Evolutionary conservation across 139 green algal genomes (phyloP).

Genomic region (Eudorina sp.): DNA sequence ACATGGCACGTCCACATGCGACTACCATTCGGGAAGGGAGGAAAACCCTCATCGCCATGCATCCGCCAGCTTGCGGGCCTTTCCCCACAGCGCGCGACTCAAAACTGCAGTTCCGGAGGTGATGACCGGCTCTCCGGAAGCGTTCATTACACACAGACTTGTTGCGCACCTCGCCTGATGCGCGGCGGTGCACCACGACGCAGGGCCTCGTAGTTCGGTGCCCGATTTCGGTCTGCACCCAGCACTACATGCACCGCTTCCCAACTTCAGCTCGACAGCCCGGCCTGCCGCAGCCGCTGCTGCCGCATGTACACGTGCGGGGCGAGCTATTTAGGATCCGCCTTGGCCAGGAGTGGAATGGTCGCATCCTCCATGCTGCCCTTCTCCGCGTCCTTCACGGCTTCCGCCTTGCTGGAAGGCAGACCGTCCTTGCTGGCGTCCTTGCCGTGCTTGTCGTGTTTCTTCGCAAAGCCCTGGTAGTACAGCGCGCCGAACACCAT

Average conservation of each 20-base stretch:
- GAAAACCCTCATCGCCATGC: too few species aligned
- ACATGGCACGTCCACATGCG: too few species aligned
- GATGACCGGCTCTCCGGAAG: too few species aligned
- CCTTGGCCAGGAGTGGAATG: neutral
- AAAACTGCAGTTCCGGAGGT: too few species aligned
- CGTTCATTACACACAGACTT: too few species aligned
- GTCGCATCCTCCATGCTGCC: neutral
- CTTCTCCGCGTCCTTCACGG: slow-evolving; percentile 14
- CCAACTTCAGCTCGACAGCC: neutral
- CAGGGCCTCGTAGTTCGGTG: too few species aligned
- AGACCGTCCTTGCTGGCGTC: neutral
- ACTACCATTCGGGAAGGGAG: too few species aligned
- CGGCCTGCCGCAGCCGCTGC: neutral
- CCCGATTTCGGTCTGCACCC: neutral
- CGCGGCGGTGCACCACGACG: too few species aligned
- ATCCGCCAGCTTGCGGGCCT: too few species aligned
- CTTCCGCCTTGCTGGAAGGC: neutral
- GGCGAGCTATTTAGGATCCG: slow-evolving; percentile 14
- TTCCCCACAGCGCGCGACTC: too few species aligned
- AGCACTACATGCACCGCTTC: neutral
- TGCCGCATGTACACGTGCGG: neutral
- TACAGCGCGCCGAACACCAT: slow-evolving; percentile 77
- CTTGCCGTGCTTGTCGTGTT: slow-evolving; percentile 37
- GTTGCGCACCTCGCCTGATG: too few species aligned
- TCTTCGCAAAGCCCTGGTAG: slow-evolving; percentile 75